Percentiles rank a stretch among this genome's conserved stretches.
Conservation (phyloP, 768 basidiomycete genomes). For the Suillus subaureus region DNA sequence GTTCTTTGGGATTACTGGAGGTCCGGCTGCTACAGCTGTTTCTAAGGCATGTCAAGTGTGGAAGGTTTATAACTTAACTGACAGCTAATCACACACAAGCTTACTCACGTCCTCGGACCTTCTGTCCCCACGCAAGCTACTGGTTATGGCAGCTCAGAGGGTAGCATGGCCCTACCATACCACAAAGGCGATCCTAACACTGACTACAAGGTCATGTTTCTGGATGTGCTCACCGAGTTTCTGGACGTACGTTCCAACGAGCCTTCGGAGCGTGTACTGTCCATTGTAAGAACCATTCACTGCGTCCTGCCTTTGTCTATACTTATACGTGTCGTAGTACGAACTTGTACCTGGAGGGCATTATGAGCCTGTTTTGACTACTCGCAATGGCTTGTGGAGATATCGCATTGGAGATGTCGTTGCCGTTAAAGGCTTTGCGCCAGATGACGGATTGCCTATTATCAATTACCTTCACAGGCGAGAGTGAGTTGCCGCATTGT, state of each 20-base stretch:
- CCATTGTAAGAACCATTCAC: background rate
- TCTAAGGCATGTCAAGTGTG: slow-evolving; percentile 1
- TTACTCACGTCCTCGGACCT: slow-evolving; percentile 11
- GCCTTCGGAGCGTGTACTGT: background rate
- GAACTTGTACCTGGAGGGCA: slow-evolving; percentile 8
- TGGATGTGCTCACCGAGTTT: slow-evolving; percentile 7
- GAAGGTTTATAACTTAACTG: background rate
- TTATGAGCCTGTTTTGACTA: slow-evolving; percentile 15
- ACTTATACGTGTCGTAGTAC: background rate
- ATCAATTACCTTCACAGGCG: slow-evolving; percentile 4
- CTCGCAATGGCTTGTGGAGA: slow-evolving; percentile 16
- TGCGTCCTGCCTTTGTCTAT: background rate
- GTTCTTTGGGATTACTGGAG: slow-evolving; percentile 10
- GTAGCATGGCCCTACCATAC: slow-evolving; percentile 3
- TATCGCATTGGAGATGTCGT: slow-evolving; percentile 14
- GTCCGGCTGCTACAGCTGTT: slow-evolving; percentile 6
- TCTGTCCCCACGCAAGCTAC: slow-evolving; percentile 5
- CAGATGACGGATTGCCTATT: slow-evolving; percentile 13
- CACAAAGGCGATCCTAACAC: background rate
- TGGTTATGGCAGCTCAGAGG: slow-evolving; percentile 7
- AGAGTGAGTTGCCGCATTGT: slow-evolving; percentile 1
- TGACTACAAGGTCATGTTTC: background rate
- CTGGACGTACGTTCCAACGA: background rate
- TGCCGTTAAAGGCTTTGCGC: slow-evolving; percentile 13
- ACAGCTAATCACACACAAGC: background rate